Evolutionary conservation across 768 basidiomycete species (phyloP).

Genomic region (Boletus vermiculosoides): DNA sequence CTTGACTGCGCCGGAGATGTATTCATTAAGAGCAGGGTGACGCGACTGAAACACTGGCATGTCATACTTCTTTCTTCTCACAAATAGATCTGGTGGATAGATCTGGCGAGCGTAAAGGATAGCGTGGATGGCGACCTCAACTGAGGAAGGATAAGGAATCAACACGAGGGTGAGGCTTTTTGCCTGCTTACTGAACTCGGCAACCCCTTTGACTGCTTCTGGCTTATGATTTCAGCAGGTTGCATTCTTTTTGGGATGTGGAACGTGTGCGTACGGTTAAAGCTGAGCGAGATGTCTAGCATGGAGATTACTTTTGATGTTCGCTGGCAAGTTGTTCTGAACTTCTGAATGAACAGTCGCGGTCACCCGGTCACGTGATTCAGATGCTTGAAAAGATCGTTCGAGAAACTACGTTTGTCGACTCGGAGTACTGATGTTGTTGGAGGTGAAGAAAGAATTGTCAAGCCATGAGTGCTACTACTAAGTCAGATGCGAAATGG

Average conservation of each 20-base stretch:
- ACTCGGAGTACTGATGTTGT: background rate
- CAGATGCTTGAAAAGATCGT: no score
- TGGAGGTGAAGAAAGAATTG: background rate
- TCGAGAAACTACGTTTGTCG: background rate
- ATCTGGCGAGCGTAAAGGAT: constrained; percentile 89
- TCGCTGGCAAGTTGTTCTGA: background rate
- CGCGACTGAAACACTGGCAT: constrained; percentile 91
- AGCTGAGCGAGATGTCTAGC: constrained; percentile 34
- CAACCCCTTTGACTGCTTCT: constrained; percentile 65
- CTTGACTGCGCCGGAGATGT: constrained; percentile 84
- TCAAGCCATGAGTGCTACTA: no score
- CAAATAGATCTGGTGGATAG: constrained; percentile 87
- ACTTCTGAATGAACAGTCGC: no score
- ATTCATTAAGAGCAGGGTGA: constrained; percentile 85
- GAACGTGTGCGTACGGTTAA: constrained; percentile 35
- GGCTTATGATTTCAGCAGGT: constrained; percentile 11
- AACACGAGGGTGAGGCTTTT: background rate
- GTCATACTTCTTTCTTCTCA: constrained; percentile 85
- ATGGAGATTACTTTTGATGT: constrained; percentile 7
- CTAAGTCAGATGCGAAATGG: no score
- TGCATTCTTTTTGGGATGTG: background rate
- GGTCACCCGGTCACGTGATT: background rate
- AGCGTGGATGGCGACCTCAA: constrained; percentile 91
- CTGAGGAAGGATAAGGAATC: constrained; percentile 40
- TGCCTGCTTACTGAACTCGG: constrained; percentile 63